phyloP scores from a whole-genome alignment of 108 stramenopile genomes.

The Nitzschia sp. region DNA sequence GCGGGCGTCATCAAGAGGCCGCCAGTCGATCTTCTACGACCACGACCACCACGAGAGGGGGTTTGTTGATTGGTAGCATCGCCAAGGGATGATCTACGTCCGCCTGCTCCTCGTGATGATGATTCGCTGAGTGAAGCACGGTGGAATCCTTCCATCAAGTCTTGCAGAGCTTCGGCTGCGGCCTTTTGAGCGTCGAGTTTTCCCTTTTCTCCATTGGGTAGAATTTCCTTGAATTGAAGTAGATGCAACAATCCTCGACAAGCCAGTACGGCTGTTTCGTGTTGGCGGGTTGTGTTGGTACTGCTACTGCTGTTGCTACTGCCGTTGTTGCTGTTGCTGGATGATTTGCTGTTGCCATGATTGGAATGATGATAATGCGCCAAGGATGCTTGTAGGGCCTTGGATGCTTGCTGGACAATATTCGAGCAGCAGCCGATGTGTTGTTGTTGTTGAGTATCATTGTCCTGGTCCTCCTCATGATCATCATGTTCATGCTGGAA shows the following conservation, averaged over 20 bases:
- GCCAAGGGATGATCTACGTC: not conserved
- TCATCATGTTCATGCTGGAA: not conserved
- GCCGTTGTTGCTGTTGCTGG: not conserved
- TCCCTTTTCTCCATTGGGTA: slow-evolving; percentile 72
- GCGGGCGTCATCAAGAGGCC: slow-evolving; percentile 9
- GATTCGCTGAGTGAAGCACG: not conserved
- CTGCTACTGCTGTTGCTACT: not conserved
- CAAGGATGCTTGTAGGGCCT: not conserved
- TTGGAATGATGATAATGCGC: not conserved
- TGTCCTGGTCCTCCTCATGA: too few species aligned
- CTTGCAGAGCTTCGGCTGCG: slow-evolving; percentile 40
- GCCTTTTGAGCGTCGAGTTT: slow-evolving; percentile 58
- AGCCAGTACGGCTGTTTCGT: slow-evolving; percentile 55
- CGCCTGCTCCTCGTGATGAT: not conserved
- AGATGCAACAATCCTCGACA: slow-evolving; percentile 63
- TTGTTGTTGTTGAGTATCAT: not conserved
- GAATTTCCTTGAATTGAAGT: slow-evolving; percentile 47
- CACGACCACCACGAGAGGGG: not conserved
- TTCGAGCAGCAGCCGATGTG: not conserved
- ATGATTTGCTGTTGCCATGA: not conserved
- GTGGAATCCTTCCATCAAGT: slow-evolving; percentile 31
- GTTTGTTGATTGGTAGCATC: slow-evolving; percentile 14
- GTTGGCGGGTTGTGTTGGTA: slow-evolving; percentile 3
- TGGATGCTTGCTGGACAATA: not conserved
- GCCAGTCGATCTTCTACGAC: not conserved